These are phyloP conservation scores for Citrus medica DNA, from an alignment of 345 rosid species.

Conservation along the genomic window DNA sequence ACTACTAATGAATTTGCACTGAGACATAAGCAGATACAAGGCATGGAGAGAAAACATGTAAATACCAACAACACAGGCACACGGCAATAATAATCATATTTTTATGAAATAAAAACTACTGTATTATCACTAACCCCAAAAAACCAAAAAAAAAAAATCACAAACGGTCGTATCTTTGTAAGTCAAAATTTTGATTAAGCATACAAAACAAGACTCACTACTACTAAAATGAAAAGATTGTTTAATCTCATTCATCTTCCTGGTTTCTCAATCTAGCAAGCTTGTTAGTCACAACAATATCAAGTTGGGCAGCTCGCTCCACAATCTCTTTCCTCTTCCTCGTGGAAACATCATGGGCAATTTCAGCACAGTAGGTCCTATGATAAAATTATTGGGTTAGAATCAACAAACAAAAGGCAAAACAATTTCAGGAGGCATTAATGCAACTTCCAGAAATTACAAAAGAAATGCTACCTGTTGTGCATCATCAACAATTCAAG, in stretches of 20 bases:
- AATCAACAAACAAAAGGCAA: not conserved
- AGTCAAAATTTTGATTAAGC: not conserved
- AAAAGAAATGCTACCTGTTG: conserved; percentile 47
- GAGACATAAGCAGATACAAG: too few relatives aligned
- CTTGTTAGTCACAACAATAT: conserved; percentile 65
- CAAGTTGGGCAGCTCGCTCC: conserved; percentile 83
- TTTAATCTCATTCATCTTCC: conserved; percentile 60
- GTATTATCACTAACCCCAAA: not conserved
- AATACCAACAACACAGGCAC: too few relatives aligned
- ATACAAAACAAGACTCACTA: not conserved
- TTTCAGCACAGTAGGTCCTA: conserved; percentile 87
- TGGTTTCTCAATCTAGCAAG: conserved; percentile 77
- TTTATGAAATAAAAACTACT: not conserved
- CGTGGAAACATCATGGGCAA: conserved; percentile 82
- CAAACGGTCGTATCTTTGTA: too few relatives aligned
- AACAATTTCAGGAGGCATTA: not conserved
- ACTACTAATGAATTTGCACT: too few relatives aligned
- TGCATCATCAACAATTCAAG: conserved; percentile 93
- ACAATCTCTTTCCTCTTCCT: conserved; percentile 76
- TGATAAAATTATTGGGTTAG: not conserved
- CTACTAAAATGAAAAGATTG: not conserved
- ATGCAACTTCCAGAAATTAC: too few relatives aligned
- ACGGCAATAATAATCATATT: too few relatives aligned
- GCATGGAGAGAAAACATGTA: too few relatives aligned
- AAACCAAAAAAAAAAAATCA: not conserved